These are phyloP conservation scores for Pyrus communis DNA, from an alignment of 306 rosid species.

Conservation along the genomic window DNA sequence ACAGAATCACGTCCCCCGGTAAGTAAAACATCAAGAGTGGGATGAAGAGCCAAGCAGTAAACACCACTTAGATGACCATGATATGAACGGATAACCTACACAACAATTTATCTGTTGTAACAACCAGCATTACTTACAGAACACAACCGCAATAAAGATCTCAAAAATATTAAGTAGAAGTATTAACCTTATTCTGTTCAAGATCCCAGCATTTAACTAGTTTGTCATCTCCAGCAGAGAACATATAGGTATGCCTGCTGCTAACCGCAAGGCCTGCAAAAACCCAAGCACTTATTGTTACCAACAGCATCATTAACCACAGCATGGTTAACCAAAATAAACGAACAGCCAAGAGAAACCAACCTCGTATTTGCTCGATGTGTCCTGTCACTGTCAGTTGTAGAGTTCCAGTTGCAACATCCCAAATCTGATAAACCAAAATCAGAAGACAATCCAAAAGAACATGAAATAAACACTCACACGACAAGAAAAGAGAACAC, in stretches of 20 bases:
- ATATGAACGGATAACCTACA: slow-evolving; percentile 85
- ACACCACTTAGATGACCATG: slow-evolving; percentile 99
- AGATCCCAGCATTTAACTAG: slow-evolving; percentile 99
- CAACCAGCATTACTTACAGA: slow-evolving; percentile 4
- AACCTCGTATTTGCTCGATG: slow-evolving; percentile 92
- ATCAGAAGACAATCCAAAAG: not conserved
- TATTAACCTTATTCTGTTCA: slow-evolving; percentile 87
- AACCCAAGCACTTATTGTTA: not conserved
- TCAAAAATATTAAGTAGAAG: not conserved
- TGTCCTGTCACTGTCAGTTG: slow-evolving; percentile 95
- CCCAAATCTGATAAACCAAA: slow-evolving; percentile 80
- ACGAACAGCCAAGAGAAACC: slow-evolving; percentile 9
- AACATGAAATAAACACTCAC: not conserved
- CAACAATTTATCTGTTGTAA: slow-evolving; percentile 11
- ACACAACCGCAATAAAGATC: slow-evolving; percentile 4
- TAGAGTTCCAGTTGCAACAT: slow-evolving; percentile 76
- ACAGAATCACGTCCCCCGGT: slow-evolving; percentile 99
- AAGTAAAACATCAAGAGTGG: slow-evolving; percentile 80
- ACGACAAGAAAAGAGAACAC: not conserved
- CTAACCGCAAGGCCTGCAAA: slow-evolving; percentile 88
- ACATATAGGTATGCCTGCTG: slow-evolving; percentile 86
- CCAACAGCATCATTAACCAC: slow-evolving; percentile 8
- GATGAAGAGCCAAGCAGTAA: slow-evolving; percentile 96
- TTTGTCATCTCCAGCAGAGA: slow-evolving; percentile 97
- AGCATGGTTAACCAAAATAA: slow-evolving; percentile 3